These are phyloP conservation scores for Lyophyllum semitale DNA, from an alignment of 768 basidiomycete species.

Conservation along the genomic window DNA sequence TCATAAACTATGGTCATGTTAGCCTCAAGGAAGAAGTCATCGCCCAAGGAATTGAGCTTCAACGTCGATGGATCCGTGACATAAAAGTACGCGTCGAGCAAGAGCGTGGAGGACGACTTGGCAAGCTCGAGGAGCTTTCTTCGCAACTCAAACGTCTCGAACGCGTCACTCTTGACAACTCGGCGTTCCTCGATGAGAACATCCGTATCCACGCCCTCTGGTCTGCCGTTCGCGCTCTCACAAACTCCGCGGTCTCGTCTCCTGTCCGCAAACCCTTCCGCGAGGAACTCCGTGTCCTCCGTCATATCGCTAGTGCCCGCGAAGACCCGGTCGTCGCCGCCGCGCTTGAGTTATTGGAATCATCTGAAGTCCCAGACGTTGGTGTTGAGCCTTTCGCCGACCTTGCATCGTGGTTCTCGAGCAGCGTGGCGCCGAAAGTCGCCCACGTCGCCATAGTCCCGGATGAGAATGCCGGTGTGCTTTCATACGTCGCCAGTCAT, in stretches of 20 bases:
- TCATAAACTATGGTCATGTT: conserved; percentile 7
- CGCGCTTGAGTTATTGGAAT: conserved; percentile 71
- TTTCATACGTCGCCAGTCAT: conserved; percentile 85
- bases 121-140: conserved; percentile 92
- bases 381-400: conserved; percentile 89
- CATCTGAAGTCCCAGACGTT: conserved; percentile 72
- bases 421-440: conserved; percentile 80
- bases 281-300: conserved; percentile 82
- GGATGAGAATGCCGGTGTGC: conserved; percentile 83
- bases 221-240: conserved; percentile 86
- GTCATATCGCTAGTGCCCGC: conserved; percentile 68
- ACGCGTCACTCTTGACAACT: conserved; percentile 89
- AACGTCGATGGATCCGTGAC: conserved; percentile 94
- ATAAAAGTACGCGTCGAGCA: conserved; percentile 95
- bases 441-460: conserved; percentile 92
- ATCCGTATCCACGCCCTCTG: conserved; percentile 89
- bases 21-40: conserved; percentile 94
- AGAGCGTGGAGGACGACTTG: conserved; percentile 93
- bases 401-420: conserved; percentile 88
- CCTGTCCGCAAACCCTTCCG: conserved; percentile 82
- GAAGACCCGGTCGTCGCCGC: conserved; percentile 69
- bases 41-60: conserved; percentile 95
- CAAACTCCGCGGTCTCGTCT: conserved; percentile 62
- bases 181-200: conserved; percentile 89
- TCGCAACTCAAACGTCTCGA: conserved; percentile 90